Base-by-base conservation (phyloP, 768 basidiomycete genomes). In the Baorangia bicolor region DNA sequence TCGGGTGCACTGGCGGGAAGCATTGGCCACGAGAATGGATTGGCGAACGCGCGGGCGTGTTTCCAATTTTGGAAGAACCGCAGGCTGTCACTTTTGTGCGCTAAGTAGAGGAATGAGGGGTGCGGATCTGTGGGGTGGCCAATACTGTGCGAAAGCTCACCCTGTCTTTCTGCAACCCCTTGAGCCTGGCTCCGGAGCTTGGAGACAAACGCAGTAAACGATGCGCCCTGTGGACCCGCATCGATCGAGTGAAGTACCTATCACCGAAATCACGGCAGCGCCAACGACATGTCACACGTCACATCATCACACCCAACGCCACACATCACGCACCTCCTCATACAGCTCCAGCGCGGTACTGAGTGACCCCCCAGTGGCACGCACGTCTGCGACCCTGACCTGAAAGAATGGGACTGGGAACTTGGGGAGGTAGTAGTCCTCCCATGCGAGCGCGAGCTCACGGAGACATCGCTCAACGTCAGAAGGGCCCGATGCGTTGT, bases 21-120 rank as follows among this genome's bases (percentile, higher is more conserved):
- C 67, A 73, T 68, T 0, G 70, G 70, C 69, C 71, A 71, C 10
- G 60, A 64, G 53, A 71, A 73, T 0, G 70, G 70, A 33, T 68
- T 72, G 1, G 71, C 65, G 16, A 73, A 73, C 39, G 72, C 53
- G 14, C 70, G 64, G 3, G 70, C 60, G 3, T 60, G 67, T 42
- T 71, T 71, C 70, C 70, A 71, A 34, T 53, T 49, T 35, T 71
- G 70, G 58, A 71, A 71, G 55, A 72, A 71, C 11, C 57, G 65
- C 18, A 71, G 31, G 35, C 52, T 59, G 11, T 64, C 61, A 1
- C 56, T 69, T 28, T 61, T 65, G 48, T 42, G 33, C 11, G 57
- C 67, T 69, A 27, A 2, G 8, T 7, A 31, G 33, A 25, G 14
- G 31, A 21, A 37, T 39, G 11, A 41, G 12, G 50, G 21, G 16